phyloP scores from a whole-genome alignment of 2,329 filamentous ascomycete genomes.

The Fusarium proliferatum region DNA sequence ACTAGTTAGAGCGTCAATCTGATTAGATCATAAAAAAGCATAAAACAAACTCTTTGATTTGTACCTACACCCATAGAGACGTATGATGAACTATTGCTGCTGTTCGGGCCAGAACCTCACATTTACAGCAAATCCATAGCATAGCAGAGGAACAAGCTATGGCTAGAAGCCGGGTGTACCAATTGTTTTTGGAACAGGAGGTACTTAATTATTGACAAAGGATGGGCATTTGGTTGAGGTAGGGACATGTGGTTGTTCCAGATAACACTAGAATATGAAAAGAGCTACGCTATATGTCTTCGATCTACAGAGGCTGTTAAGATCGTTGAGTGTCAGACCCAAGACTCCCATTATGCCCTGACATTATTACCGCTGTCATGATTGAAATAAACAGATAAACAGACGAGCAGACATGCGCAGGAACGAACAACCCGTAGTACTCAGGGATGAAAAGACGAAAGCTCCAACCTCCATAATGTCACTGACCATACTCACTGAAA shows the following conservation, averaged over 20 bases:
- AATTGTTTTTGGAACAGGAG: not conserved
- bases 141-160: not conserved
- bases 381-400: too few species aligned
- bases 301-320: not conserved
- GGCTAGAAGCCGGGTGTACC: not conserved
- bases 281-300: not conserved
- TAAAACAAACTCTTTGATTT: not conserved
- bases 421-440: not conserved
- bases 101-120: not conserved
- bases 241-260: fast-evolving
- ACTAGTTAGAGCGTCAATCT: not conserved
- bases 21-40: not conserved
- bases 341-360: not conserved
- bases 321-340: not conserved
- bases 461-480: too few species aligned
- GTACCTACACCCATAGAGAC: too few species aligned
- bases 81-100: not conserved
- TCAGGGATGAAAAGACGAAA: not conserved
- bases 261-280: not conserved
- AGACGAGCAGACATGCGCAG: too few species aligned
- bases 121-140: not conserved
- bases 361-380: too few species aligned
- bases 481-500: not conserved
- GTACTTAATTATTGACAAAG: not conserved
- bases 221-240: not conserved